Base-by-base conservation (phyloP, 345 rosid species). In the Triadica sebifera region DNA sequence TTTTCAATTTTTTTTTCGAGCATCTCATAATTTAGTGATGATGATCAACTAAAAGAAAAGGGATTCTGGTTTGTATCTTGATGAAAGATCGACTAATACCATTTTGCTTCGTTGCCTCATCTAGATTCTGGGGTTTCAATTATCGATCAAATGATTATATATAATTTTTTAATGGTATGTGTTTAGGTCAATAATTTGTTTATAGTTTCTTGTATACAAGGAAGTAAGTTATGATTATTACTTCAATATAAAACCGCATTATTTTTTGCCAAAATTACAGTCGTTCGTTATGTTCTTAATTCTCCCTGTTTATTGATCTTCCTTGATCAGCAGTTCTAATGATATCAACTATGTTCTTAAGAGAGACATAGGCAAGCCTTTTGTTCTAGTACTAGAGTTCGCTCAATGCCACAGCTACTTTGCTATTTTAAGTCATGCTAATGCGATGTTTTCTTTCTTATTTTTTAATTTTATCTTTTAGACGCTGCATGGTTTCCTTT, bases 181-280 rank as follows among this genome's bases (percentile, higher is more conserved):
- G 1, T 34, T 19, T 39, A 5, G 47, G 49, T 46, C 2, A 38
- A 46, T 46, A 8, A 7, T 29, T 72, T 60, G 34, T 29, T 46
- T 15, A 15, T 59, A 57, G 65, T 1, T 34, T 37, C n/a, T 25
- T 9, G 5, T 16, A 16, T 29, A 3, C 6, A 3, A 17, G 16
- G 71, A 69, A 25, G 43, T 68, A 69, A 17, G 60, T 25, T 52
- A 37, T 69, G 72, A 13, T 37, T 38, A 15, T 29, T 50, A 16
- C 43, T 34, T 68, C 5, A 50, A 67, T 49, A 2, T 29, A 37
- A 49, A 51, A 20, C 15, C 29, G 59, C 61, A 51, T 4, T 34
- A 19, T 43, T 45, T 4, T 37, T 34, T 24, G 24, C 43, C 4
- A 2, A 8, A 50, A 8, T 46, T 16, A 46, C 29, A 11, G 11